phyloP scores from a whole-genome alignment of 2,329 filamentous ascomycete genomes.

The Colletotrichum nymphaeae region DNA sequence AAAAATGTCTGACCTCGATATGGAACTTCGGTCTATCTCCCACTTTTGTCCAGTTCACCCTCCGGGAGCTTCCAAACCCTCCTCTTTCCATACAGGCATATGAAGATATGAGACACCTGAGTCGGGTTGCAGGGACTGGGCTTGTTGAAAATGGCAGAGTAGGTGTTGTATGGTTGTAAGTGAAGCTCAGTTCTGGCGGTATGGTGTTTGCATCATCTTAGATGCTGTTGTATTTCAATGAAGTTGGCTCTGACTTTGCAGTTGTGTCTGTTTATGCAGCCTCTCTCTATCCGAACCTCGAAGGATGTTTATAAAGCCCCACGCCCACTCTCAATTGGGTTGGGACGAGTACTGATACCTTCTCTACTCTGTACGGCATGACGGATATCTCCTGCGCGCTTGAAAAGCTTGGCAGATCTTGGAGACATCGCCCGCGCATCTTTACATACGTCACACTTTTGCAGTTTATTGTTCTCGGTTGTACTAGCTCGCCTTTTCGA shows the following conservation, averaged over 20 bases:
- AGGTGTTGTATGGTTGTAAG: not conserved
- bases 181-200: not conserved
- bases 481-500: constrained; percentile 1
- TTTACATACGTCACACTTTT: constrained; percentile 6
- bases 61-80: not conserved
- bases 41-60: not conserved
- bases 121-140: constrained; percentile 13
- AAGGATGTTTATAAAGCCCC: constrained; percentile 17
- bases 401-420: constrained; percentile 31
- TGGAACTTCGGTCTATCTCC: not conserved
- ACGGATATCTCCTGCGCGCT: constrained; percentile 3
- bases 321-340: not conserved
- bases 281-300: not conserved
- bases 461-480: constrained; percentile 9
- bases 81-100: not conserved
- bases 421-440: constrained; percentile 15
- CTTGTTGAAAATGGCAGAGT: not conserved
- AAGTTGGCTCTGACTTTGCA: not conserved
- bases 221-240: not conserved
- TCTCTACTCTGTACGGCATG: too few species aligned
- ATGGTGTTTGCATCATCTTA: not conserved
- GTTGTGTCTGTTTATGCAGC: not conserved
- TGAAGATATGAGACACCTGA: not conserved
- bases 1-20: not conserved
- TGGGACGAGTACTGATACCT: not conserved